A percentile compares a stretch with the other conserved stretches of the same genome.
Conservation (phyloP, 192 early-diverging fungal genomes). For the Haplosporangium gracile region DNA sequence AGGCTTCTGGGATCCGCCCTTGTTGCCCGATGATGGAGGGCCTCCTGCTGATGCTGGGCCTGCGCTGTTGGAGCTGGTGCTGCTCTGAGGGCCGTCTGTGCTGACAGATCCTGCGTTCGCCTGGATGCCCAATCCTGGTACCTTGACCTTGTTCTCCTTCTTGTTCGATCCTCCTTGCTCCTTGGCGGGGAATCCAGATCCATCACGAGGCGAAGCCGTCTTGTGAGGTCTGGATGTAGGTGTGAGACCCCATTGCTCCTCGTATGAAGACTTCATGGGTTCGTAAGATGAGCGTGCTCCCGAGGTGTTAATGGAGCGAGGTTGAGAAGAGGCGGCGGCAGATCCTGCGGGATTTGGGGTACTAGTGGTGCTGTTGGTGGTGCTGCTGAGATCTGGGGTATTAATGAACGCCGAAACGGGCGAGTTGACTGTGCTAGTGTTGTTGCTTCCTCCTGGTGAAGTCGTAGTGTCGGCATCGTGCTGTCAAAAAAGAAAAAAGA, state of each 20-base stretch:
- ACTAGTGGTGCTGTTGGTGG: constrained; percentile 10
- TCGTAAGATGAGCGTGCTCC: constrained; percentile 61
- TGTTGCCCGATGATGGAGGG: constrained; percentile 6
- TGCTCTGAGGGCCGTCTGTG: constrained; percentile 24
- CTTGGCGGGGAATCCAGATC: constrained; percentile 31
- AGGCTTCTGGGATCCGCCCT: constrained; percentile 36
- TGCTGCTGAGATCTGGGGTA: constrained; percentile 39
- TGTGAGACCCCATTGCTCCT: constrained; percentile 58
- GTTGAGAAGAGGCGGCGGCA: constrained; percentile 15
- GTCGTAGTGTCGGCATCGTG: constrained; percentile 49
- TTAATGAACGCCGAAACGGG: constrained; percentile 48
- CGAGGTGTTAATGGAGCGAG: constrained; percentile 30
- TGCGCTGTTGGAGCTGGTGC: constrained; percentile 6
- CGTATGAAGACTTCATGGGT: constrained; percentile 66
- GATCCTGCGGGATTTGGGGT: constrained; percentile 6
- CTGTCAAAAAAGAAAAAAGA: constrained; percentile 11
- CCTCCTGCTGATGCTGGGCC: constrained; percentile 12
- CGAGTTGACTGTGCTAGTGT: constrained; percentile 31
- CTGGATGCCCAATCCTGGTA: constrained; percentile 47
- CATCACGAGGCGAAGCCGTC: constrained; percentile 44
- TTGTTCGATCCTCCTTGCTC: constrained; percentile 20
- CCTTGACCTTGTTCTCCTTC: constrained; percentile 44
- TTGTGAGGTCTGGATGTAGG: constrained; percentile 33
- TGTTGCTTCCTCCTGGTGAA: constrained; percentile 50
- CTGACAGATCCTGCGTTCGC: constrained; percentile 1